Conservation (phyloP, 176 grass and related monocot species). For the Otatea glauca region DNA sequence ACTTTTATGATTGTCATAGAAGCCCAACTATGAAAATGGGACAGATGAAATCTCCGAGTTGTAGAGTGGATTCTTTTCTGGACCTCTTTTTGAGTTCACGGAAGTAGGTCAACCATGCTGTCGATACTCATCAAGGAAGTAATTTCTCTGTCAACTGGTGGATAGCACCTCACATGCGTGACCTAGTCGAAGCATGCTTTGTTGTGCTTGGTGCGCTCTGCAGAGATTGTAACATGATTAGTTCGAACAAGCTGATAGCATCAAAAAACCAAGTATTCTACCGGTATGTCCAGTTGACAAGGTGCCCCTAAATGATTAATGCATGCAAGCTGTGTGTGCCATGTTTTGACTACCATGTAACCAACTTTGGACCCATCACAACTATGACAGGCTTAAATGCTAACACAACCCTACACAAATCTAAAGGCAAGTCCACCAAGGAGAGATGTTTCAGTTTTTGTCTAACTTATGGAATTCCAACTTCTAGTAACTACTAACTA, state of each 20-base stretch:
- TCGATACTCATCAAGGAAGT: background rate
- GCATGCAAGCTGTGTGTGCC: background rate
- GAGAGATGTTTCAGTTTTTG: background rate
- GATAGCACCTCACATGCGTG: constrained; percentile 49
- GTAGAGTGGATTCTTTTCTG: background rate
- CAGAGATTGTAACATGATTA: constrained; percentile 6
- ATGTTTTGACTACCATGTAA: background rate
- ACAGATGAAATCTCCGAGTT: background rate
- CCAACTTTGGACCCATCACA: background rate
- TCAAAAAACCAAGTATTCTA: background rate
- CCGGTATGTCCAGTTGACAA: background rate
- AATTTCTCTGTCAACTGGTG: background rate
- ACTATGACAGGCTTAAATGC: background rate
- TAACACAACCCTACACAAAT: background rate
- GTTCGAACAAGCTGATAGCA: background rate
- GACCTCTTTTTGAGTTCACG: background rate
- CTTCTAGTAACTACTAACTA: background rate
- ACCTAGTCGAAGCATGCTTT: constrained; percentile 40
- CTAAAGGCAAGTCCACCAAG: background rate
- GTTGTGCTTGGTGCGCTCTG: constrained; percentile 47
- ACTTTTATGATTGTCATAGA: constrained; percentile 20
- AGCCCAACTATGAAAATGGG: background rate
- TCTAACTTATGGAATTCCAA: background rate
- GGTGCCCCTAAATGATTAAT: background rate
- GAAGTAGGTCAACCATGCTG: background rate